These are phyloP conservation scores for Macrocybe gigantea DNA, from an alignment of 768 basidiomycete genomes.

Conservation along the genomic window DNA sequence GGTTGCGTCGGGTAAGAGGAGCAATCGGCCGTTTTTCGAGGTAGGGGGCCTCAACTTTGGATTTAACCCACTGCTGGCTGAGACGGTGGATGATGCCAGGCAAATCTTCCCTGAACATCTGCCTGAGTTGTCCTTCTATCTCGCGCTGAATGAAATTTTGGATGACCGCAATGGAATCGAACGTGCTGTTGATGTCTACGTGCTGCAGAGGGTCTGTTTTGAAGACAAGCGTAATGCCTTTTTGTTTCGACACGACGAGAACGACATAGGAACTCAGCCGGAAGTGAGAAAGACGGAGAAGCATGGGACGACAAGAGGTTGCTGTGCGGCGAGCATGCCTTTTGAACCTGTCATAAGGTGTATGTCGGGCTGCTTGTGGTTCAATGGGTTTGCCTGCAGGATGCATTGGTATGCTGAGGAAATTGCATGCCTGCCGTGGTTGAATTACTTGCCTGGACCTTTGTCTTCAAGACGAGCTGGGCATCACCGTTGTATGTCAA, in stretches of 20 bases:
- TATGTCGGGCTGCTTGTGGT: conserved; percentile 87
- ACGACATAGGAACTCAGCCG: conserved; percentile 94
- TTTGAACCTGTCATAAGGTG: conserved; percentile 77
- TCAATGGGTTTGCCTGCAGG: conserved; percentile 85
- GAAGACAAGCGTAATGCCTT: conserved; percentile 98
- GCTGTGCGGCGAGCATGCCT: conserved; percentile 90
- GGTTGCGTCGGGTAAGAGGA: conserved; percentile 22
- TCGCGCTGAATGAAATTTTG: conserved; percentile 97
- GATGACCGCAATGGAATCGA: conserved; percentile 96
- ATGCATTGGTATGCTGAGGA: conserved; percentile 2
- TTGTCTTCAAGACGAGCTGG: conserved; percentile 80
- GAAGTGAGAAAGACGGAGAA: conserved; percentile 93
- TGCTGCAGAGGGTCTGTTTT: conserved; percentile 98
- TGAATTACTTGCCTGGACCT: conserved; percentile 69
- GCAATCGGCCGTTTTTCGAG: conserved; percentile 46
- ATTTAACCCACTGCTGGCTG: conserved; percentile 93
- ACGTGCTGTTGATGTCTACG: conserved; percentile 96
- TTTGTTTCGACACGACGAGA: conserved; percentile 94
- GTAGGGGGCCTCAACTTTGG: conserved; percentile 91
- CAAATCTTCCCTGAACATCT: conserved; percentile 97
- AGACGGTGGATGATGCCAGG: conserved; percentile 96
- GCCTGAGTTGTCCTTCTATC: conserved; percentile 93
- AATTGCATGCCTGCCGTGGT: background rate
- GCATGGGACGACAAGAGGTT: conserved; percentile 96
- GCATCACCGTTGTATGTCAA: conserved; percentile 95